These are phyloP conservation scores for Imleria badia DNA, from an alignment of 768 basidiomycete genomes.

Conservation along the genomic window DNA sequence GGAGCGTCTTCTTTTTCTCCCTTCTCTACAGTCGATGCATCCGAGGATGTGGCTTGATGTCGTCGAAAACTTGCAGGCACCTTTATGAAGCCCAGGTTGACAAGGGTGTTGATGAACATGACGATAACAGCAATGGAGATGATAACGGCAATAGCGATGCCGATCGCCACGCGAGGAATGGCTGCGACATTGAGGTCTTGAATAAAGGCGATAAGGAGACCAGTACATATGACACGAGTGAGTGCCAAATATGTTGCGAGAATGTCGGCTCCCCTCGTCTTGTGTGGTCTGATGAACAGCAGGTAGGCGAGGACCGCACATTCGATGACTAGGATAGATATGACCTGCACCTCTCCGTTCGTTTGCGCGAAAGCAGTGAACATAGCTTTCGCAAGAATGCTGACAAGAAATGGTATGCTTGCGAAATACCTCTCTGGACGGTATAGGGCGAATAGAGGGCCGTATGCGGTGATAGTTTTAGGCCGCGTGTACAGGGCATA, in stretches of 20 bases:
- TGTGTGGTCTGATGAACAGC: constrained; percentile 59
- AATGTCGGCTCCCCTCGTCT: constrained; percentile 67
- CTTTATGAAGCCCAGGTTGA: constrained; percentile 45
- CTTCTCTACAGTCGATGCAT: constrained; percentile 30
- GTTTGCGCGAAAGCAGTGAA: constrained; percentile 66
- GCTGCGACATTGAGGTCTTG: constrained; percentile 60
- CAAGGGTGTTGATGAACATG: constrained; percentile 62
- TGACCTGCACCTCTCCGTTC: constrained; percentile 67
- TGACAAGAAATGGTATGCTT: constrained; percentile 54
- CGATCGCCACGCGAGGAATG: constrained; percentile 82
- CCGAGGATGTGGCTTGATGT: constrained; percentile 7
- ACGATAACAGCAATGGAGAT: constrained; percentile 70
- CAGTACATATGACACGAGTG: constrained; percentile 67
- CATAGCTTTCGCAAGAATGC: constrained; percentile 64
- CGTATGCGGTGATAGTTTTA: constrained; percentile 41
- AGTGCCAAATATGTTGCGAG: constrained; percentile 66
- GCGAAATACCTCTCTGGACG: constrained; percentile 68
- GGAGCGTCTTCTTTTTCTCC: constrained; percentile 21
- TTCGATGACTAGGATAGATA: constrained; percentile 67
- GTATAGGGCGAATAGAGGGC: constrained; percentile 67
- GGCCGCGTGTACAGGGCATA: constrained; percentile 39
- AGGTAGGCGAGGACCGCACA: constrained; percentile 52
- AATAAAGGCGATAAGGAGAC: constrained; percentile 75
- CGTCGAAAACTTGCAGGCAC: constrained; percentile 20
- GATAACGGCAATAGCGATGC: constrained; percentile 69